Percentiles rank a stretch among this genome's conserved stretches.
phyloP scores from a whole-genome alignment of 176 grass and related monocot species.

The Triticum dicoccoides region DNA sequence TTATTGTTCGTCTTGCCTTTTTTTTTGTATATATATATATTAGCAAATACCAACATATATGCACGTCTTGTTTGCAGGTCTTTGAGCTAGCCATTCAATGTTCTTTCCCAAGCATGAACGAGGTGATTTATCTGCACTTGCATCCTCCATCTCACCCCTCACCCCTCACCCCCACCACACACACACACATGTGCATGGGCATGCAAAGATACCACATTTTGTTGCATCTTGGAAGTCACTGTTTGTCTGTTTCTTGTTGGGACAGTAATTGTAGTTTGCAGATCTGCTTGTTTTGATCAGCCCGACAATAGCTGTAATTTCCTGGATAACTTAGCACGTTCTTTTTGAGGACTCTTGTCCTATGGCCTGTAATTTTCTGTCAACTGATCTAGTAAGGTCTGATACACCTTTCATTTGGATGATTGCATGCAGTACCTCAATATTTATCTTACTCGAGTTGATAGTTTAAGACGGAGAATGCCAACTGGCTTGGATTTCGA shows the following conservation, averaged over 20 bases:
- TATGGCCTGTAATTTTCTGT: not conserved
- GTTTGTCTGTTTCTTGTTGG: not conserved
- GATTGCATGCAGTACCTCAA: slow-evolving; percentile 65
- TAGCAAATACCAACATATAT: slow-evolving; percentile 2
- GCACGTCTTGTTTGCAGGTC: slow-evolving; percentile 55
- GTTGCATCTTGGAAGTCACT: not conserved
- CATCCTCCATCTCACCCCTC: not conserved
- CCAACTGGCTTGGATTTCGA: slow-evolving; percentile 64
- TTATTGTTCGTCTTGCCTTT: slow-evolving; percentile 1
- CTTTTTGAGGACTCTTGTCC: slow-evolving; percentile 1
- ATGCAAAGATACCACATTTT: not conserved
- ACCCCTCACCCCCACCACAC: not conserved
- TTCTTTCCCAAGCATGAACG: slow-evolving; percentile 65
- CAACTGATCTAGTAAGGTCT: slow-evolving; percentile 27
- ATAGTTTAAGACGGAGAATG: slow-evolving; percentile 85
- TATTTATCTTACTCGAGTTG: slow-evolving; percentile 88
- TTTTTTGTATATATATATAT: not conserved
- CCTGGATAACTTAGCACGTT: not conserved
- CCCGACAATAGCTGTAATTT: not conserved
- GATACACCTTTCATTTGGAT: slow-evolving; percentile 33
- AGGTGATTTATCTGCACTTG: slow-evolving; percentile 46
- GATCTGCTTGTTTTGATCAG: slow-evolving; percentile 14
- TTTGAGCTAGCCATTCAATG: slow-evolving; percentile 82
- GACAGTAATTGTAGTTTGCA: slow-evolving; percentile 3
- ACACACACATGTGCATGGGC: not conserved